Base-by-base conservation (phyloP, 768 basidiomycete genomes). In the Tricholoma sp. region DNA sequence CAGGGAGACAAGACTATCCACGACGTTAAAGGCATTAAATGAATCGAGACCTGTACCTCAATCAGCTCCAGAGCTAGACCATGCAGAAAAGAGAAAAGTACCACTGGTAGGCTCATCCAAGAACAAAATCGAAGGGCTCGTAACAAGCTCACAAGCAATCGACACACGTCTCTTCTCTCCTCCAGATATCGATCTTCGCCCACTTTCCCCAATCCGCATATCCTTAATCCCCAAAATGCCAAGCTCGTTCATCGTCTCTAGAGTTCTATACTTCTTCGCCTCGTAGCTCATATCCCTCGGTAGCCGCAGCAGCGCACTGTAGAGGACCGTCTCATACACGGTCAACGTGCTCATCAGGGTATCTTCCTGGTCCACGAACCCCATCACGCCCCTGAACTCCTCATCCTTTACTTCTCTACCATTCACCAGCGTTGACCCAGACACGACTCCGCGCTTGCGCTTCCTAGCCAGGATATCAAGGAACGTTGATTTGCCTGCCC, bases 311-410 rank as follows among this genome's bases (percentile, higher is more conserved):
- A 98, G 68, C 11, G 97, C 97, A 52, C 91, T 94, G 67, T 97
- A 97, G 53, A 98, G 70, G 15, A 99, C 88, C 0, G 95, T 98
- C 77, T 99, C 97, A 70, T 98, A 98, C 18, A 98, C 97, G 3
- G 96, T 99, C 72, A 98, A 75, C 7, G 96, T 98, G 66, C 88
- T 84, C 90, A 99, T 96, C 60, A 99, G 73, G 9, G 94, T 97
- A 69, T 99, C 97, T 70, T 98, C 97, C 71, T 99, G 97, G 67
- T 99, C 96, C 44, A 99, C 97, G 61, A 91, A 99, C 31, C 97
- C 97, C 60, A 89, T 85, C 5, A 98, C 88, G 34, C 85, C 83
- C 68, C 85, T 87, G 76, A 92, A 97, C 67, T 89, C 83, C 24
- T 77, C 72, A 68, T 91, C 79, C 44, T 76, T 75, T 24, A 96